Percentiles rank a stretch among this genome's conserved stretches.
phyloP scores from a whole-genome alignment of 2,329 filamentous ascomycete genomes.

The Botrytis paeoniae region DNA sequence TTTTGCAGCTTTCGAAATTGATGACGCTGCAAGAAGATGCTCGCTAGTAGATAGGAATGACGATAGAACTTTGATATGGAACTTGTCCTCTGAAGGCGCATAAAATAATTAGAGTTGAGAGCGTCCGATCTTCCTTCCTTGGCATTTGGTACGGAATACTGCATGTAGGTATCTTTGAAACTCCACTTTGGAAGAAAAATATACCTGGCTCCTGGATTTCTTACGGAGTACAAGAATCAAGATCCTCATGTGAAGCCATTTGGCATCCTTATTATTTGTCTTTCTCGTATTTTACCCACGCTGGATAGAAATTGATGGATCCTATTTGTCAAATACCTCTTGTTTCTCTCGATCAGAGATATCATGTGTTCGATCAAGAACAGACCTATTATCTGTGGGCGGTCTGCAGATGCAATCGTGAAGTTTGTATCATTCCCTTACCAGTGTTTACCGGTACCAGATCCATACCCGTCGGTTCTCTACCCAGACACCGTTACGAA shows the following conservation, averaged over 20 bases:
- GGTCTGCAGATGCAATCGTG: neutral
- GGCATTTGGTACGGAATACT: neutral
- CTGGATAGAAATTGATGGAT: neutral
- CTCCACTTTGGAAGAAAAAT: neutral
- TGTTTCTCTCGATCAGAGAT: neutral
- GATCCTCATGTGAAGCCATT: neutral
- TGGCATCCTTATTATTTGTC: neutral
- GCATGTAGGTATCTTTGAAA: neutral
- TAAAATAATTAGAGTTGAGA: neutral
- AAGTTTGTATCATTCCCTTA: neutral
- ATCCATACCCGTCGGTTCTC: neutral
- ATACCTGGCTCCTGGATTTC: neutral
- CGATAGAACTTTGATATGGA: neutral
- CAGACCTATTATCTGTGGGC: neutral
- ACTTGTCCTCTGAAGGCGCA: neutral
- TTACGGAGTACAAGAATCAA: neutral
- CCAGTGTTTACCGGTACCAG: neutral
- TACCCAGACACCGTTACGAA: neutral
- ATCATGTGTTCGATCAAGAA: neutral
- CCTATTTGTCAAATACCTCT: neutral
- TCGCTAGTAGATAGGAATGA: neutral
- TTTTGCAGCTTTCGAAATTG: neutral
- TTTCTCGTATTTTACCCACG: conserved; percentile 6
- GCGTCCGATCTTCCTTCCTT: neutral
- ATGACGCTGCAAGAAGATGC: neutral